These are phyloP conservation scores for Xylariaceae sp. DNA, from an alignment of 2,329 filamentous ascomycete genomes.

Conservation along the genomic window DNA sequence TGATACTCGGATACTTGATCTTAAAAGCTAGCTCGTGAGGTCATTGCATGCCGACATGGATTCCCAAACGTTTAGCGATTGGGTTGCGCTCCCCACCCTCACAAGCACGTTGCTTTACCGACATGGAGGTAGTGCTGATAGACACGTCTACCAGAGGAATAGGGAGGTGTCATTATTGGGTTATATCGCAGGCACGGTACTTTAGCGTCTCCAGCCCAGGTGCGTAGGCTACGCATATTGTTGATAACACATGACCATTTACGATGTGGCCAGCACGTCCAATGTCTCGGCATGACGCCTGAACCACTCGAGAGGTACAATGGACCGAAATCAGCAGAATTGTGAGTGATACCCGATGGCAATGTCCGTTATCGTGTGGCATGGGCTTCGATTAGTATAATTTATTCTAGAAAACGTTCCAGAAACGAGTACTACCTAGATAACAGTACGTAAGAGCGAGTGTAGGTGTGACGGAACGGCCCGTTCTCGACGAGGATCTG, in stretches of 20 bases:
- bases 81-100: constrained; percentile 23
- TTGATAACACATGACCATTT: constrained; percentile 41
- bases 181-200: constrained; percentile 32
- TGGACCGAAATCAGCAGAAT: neutral
- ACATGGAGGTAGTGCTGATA: constrained; percentile 12
- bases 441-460: neutral
- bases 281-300: constrained; percentile 20
- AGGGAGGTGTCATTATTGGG: constrained; percentile 34
- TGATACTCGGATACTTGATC: constrained; percentile 29
- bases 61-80: constrained; percentile 22
- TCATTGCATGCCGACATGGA: constrained; percentile 29
- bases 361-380: neutral
- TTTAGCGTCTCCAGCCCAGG: constrained; percentile 32
- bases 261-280: constrained; percentile 35
- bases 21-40: constrained; percentile 25
- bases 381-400: constrained; percentile 14
- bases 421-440: constrained; percentile 2
- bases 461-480: constrained; percentile 14
- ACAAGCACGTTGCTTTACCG: constrained; percentile 14
- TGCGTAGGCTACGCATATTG: constrained; percentile 39
- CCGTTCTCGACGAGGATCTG: constrained; percentile 5
- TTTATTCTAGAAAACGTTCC: constrained; percentile 3
- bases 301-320: constrained; percentile 1
- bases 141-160: constrained; percentile 19
- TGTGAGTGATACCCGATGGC: constrained; percentile 2